These are phyloP conservation scores for Pholiota conissans DNA, from an alignment of 768 basidiomycete genomes.

Conservation along the genomic window DNA sequence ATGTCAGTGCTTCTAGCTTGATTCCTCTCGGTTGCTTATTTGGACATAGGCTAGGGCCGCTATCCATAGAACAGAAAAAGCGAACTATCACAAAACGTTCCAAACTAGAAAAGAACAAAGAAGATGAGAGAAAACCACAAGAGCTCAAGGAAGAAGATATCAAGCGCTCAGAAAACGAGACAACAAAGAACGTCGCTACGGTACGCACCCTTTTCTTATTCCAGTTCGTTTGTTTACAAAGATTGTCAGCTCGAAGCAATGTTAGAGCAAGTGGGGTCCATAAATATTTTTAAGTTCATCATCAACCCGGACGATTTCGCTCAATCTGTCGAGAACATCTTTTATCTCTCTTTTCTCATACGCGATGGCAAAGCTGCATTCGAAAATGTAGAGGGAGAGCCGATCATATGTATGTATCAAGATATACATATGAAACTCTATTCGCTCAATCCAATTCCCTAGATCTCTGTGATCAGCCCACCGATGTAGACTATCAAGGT, in stretches of 20 bases:
- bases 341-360: constrained; percentile 92
- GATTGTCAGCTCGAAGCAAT: constrained; percentile 50
- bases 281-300: constrained; percentile 86
- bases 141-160: constrained; percentile 86
- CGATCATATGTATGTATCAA: constrained; percentile 67
- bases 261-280: constrained; percentile 41
- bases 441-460: constrained; percentile 35
- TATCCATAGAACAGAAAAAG: constrained; percentile 85
- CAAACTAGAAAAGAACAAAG: constrained; percentile 71
- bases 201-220: constrained; percentile 35
- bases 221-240: constrained; percentile 25
- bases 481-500: constrained; percentile 57
- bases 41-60: constrained; percentile 80
- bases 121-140: constrained; percentile 68
- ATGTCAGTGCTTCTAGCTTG: constrained; percentile 56
- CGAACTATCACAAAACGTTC: constrained; percentile 58
- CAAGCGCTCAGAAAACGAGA: constrained; percentile 81
- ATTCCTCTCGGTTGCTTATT: constrained; percentile 13
- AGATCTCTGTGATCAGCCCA: constrained; percentile 60
- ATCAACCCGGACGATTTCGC: constrained; percentile 90
- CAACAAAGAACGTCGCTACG: constrained; percentile 77
- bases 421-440: background rate
- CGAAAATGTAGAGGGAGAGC: constrained; percentile 69
- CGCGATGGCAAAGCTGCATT: constrained; percentile 80
- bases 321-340: constrained; percentile 95